These are phyloP conservation scores for Cenchrus fungigraminus DNA, from an alignment of 176 grass and related monocot species.

Conservation along the genomic window DNA sequence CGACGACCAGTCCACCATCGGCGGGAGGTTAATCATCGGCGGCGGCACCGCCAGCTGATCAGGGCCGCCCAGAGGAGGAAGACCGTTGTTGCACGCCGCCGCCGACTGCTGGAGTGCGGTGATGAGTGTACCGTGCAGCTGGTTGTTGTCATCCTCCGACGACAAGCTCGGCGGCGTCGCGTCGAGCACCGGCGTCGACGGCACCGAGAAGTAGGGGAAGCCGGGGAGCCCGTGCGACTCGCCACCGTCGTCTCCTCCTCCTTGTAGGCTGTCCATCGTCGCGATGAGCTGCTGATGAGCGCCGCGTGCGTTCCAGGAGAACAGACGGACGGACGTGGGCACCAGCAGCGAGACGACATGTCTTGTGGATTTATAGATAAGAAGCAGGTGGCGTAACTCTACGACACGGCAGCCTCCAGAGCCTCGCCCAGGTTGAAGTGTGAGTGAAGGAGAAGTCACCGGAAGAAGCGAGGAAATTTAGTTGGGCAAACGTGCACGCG, in stretches of 20 bases:
- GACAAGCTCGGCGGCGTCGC: conserved; percentile 2
- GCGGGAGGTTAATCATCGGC: conserved; percentile 39
- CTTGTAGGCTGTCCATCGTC: conserved; percentile 58
- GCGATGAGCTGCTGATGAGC: background rate
- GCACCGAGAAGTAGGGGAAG: conserved; percentile 53
- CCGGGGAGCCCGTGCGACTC: conserved; percentile 33
- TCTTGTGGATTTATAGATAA: conserved; percentile 35
- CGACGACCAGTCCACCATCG: conserved; percentile 44
- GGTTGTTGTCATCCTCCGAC: conserved; percentile 32
- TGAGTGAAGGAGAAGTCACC: conserved; percentile 43
- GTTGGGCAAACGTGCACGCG: conserved; percentile 64
- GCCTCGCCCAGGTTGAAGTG: background rate
- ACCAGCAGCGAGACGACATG: conserved; percentile 25
- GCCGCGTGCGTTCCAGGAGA: background rate
- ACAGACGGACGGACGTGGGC: background rate
- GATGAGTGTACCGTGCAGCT: conserved; percentile 20
- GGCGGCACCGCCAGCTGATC: conserved; percentile 8
- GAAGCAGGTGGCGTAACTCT: background rate
- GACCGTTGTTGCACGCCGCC: background rate
- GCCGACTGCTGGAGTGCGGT: conserved; percentile 13
- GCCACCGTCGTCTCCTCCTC: conserved; percentile 32
- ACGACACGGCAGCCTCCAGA: background rate
- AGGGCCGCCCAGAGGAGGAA: background rate
- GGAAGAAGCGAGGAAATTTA: conserved; percentile 44
- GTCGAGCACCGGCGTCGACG: conserved; percentile 24